Evolutionary conservation across 1,139 yeast species (phyloP).

Genomic region (Wickerhamomyces sp.): DNA sequence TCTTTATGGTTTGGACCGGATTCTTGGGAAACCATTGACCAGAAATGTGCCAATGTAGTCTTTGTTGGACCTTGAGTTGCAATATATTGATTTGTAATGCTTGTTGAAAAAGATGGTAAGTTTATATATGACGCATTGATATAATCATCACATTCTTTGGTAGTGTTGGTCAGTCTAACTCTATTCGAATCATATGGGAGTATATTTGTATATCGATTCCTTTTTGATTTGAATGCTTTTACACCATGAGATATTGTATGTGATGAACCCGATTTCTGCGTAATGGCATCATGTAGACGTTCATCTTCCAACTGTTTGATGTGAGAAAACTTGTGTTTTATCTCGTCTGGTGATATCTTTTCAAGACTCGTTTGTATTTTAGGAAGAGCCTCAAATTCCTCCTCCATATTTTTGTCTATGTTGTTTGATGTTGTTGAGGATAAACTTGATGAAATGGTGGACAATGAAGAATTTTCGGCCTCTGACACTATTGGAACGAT

Average conservation of each 20-base stretch:
- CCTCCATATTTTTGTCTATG: too few species aligned
- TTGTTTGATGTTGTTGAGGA: too few species aligned
- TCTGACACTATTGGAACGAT: too few species aligned
- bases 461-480: too few species aligned
- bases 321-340: background rate
- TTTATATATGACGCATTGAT: slow-evolving; percentile 36
- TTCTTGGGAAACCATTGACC: slow-evolving; percentile 75
- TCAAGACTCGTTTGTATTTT: too few species aligned
- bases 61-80: slow-evolving; percentile 73
- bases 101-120: slow-evolving; percentile 19
- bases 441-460: too few species aligned
- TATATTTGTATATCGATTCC: slow-evolving; percentile 53
- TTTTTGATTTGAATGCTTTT: slow-evolving; percentile 24
- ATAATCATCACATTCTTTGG: slow-evolving; percentile 30
- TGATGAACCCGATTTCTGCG: slow-evolving; percentile 21
- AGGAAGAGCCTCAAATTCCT: too few species aligned
- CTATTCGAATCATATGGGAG: slow-evolving; percentile 57
- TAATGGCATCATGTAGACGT: slow-evolving; percentile 30
- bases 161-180: slow-evolving; percentile 33
- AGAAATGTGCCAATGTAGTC: slow-evolving; percentile 62
- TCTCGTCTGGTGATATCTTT: background rate
- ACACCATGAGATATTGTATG: slow-evolving; percentile 30
- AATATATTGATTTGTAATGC: slow-evolving; percentile 31
- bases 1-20: slow-evolving; percentile 32
- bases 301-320: slow-evolving; percentile 30